These are phyloP conservation scores for Auricularia sp. DNA, from an alignment of 768 basidiomycete species.

Conservation along the genomic window DNA sequence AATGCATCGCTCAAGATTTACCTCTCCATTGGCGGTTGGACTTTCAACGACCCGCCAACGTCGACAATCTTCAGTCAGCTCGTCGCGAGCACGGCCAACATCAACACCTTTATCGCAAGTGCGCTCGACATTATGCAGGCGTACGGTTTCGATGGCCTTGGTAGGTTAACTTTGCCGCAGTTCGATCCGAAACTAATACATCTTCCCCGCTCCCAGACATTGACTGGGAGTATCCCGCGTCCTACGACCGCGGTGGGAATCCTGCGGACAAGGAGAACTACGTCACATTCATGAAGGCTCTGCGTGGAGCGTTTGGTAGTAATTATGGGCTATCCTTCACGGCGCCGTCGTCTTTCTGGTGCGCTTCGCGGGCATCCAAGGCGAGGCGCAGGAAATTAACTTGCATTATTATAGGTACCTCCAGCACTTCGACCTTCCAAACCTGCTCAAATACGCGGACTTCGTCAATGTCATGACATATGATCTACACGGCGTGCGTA, in stretches of 20 bases:
- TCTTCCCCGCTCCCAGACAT: not conserved
- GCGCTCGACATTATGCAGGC: not conserved
- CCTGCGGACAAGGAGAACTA: conserved; percentile 7
- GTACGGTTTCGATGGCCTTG: conserved; percentile 4
- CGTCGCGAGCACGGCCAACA: not conserved
- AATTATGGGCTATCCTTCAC: conserved; percentile 7
- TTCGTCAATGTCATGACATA: conserved; percentile 9
- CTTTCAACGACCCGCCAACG: conserved; percentile 6
- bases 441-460: conserved; percentile 2
- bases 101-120: not conserved
- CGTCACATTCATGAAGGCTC: conserved; percentile 1
- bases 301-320: not conserved
- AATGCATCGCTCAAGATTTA: conserved; percentile 3
- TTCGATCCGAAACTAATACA: too few species aligned
- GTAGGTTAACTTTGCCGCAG: too few species aligned
- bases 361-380: too few species aligned
- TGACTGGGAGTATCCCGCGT: conserved; percentile 8
- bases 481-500: conserved; percentile 6
- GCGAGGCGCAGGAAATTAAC: too few species aligned
- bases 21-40: conserved; percentile 4
- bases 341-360: conserved; percentile 6
- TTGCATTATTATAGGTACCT: not conserved
- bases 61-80: not conserved
- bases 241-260: conserved; percentile 4
- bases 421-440: conserved; percentile 7